Evolutionary conservation across 345 rosid species (phyloP), one percentile per base, ranked within the genome.

Genomic region (Gossypium anomalum): DNA sequence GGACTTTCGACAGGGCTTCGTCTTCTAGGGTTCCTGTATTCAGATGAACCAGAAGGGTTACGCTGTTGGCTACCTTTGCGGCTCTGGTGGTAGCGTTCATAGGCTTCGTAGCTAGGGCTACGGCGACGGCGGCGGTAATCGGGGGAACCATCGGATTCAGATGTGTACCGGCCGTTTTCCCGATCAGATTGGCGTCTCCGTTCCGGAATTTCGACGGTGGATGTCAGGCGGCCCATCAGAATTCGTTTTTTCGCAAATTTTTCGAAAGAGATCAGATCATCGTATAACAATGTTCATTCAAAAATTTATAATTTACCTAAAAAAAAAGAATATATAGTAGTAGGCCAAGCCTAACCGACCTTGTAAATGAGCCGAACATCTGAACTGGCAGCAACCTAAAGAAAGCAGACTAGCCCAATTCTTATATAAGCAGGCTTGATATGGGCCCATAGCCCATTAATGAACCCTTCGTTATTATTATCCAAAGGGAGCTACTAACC

Each of bases 101-200:
- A 78, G 34, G 76, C 62, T 6, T 78, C 86, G 52, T 80, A 80
- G 43, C 80, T 78, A 23, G 82, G 83, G 63, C 86, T 83, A 52
- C 43, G 63, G 41, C 74, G 78, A 22, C 81, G 81, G 64, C 23
- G 80, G n/a, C 55, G 75, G 27, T 80, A 76, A 69, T 60, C 68
- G 11, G 71, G 73, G 44, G 83, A 77, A 25, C 70, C 60, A 52
- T 82, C 86, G 12, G 82, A 75, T 12, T 80, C 86, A 2, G 88
- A 68, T 1, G 66, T 29, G 70, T 75, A 13, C 47, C 84, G 85
- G 70, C 75, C 71, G 72, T 63, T 70, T 6, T 65, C 70, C 45
- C 67, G 77, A 70, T 66, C 78, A 7, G 73, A 66, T 23, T 23
- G 34, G 11, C 6, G 34, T 47, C 72, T 49, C 27, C 44, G 43